Base-by-base conservation (phyloP, 352 stramenopile species). In the Phytophthora constricta region DNA sequence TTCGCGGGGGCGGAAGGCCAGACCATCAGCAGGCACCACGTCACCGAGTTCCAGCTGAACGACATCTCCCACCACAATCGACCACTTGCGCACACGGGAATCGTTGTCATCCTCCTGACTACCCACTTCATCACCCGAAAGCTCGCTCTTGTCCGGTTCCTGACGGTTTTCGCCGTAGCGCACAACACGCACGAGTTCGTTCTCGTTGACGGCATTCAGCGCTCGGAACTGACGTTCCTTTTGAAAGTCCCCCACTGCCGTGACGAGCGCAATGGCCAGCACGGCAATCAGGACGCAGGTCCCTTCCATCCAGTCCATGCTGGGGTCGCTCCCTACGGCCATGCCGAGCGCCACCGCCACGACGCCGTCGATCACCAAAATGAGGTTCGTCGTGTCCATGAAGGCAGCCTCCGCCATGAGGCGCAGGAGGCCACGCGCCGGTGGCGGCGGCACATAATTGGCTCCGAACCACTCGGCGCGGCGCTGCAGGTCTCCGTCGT, bases 171-270 rank as follows among this genome's bases (percentile, higher is more conserved):
- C n/a, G 13, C 80, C 70, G 54, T 79, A 74, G 28, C 85, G 75
- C 26, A 83, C 73, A 19, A 87, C 86, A 55, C 89, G 91, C 49
- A 89, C 84, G 31, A 79, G 79, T 41, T 90, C 82, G 51, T 86
- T 75, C 59, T 90, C 80, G 46, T 89, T 92, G 20, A 87, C 68
- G 10, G 78, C 84, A 48, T 96, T 92, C 34, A 97, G 66, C 16
- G 71, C 76, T 53, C 81, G 72, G 70, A 97, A 97, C 71, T 97
- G 86, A 22, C 90, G 74, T 51, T 97, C 87, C 76, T 97, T 96
- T 63, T 89, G 85, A 68, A 95, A 97, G 62, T 98, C 90, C 46
- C 95, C 96, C 19, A 82, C 59, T 11, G 87, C 89, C 27, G 89
- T 90, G 39, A 98, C 88, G 11, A 97, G 62, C 17, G 94, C 86